These are phyloP conservation scores for Fomitopsis betulina DNA, from an alignment of 1,284 basidiomycete genomes.

Conservation along the genomic window DNA sequence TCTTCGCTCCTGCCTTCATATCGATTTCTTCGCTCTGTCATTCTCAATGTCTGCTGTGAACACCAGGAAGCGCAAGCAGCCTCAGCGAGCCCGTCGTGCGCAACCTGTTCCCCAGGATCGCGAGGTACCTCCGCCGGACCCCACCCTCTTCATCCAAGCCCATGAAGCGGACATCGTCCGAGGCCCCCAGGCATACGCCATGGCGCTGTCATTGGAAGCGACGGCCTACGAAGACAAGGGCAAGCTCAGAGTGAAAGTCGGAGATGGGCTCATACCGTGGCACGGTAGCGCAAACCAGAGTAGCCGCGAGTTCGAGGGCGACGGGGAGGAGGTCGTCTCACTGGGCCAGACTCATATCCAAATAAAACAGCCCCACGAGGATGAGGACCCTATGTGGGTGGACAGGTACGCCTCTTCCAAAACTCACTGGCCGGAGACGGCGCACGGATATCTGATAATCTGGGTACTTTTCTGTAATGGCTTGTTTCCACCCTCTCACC, in stretches of 20 bases:
- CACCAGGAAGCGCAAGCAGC: neutral
- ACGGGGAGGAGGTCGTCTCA: conserved; percentile 12
- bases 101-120: neutral
- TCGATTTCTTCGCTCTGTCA: no score
- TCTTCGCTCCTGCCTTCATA: no score
- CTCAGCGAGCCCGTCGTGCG: no score
- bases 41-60: neutral
- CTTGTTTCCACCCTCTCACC: conserved; percentile 9
- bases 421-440: conserved; percentile 7
- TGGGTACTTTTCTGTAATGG: neutral
- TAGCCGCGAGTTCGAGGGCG: conserved; percentile 2
- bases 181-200: conserved; percentile 38
- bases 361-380: neutral
- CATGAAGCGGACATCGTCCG: conserved; percentile 63
- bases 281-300: conserved; percentile 10
- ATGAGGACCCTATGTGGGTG: conserved; percentile 38
- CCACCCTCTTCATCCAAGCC: conserved; percentile 50
- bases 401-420: conserved; percentile 53
- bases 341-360: conserved; percentile 2
- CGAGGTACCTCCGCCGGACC: conserved; percentile 11
- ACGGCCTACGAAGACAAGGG: conserved; percentile 13
- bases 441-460: neutral
- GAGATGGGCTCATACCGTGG: conserved; percentile 45
- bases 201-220: conserved; percentile 46
- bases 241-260: conserved; percentile 21